Evolutionary conservation across 345 rosid species (phyloP), one percentile per base, ranked within the genome.

Genomic region (Rhodamnia argentea): DNA sequence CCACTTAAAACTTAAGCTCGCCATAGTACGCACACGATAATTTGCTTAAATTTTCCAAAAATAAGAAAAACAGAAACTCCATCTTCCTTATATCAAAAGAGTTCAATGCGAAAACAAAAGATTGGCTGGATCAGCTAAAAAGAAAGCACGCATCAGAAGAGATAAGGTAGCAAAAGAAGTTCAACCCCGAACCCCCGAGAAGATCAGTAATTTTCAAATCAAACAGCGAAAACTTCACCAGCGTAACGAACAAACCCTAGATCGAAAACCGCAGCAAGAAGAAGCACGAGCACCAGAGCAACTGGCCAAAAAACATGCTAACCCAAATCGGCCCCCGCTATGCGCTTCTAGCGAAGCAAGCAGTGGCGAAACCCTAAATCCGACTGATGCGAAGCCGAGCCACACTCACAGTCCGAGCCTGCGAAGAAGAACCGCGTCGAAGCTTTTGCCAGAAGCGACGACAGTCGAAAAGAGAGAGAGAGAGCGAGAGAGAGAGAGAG

Each of bases 401-500:
- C 40, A 64, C 76, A 32, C 44, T 64, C 24, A 20, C 51, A 59
- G 83, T 22, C 52, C 86, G 27, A 59, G 26, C n/a, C 83, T 15
- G 26, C 52, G 83, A 50, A 83, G 54, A 52, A 64, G 85, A 53
- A 84, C 70, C 86, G 52, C 81, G 47, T 15, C 51, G 52, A 50
- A 83, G 54, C 24, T 84, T 52, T 24, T 1, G 58, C 47, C 5
- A 24, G n/a, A 57, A 23, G 60, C n/a, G 42, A 52, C 42, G 40
- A 83, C 84, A 16, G 58, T 53, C 86, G 56, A 29, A 82, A 64
- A 32, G 64, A 85, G 70, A 84, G 83, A 85, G 62, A 74, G 81
- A 85, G 70, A 82, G 70, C n/a, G n/a, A n/a, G n/a, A 32, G 64
- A 85, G 70, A 84, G 83, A 85, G 62, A 74, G 81, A 85, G 70